These are phyloP conservation scores for Kazachstania viticola DNA, from an alignment of 805 yeast species.

Conservation along the genomic window DNA sequence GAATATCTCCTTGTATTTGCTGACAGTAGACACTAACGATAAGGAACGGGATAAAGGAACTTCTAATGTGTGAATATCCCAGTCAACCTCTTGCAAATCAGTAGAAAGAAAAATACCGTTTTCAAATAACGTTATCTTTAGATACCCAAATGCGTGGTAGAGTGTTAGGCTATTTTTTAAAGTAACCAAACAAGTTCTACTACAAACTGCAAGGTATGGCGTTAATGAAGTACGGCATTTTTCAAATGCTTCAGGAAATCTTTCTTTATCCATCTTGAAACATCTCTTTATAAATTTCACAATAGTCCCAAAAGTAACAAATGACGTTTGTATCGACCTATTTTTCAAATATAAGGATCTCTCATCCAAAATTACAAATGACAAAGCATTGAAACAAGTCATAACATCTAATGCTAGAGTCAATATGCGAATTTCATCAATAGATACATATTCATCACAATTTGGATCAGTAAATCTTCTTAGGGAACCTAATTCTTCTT, in stretches of 20 bases:
- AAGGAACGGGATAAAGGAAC: slow-evolving; percentile 4
- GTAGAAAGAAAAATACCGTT: slow-evolving; percentile 3
- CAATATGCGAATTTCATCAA: background rate
- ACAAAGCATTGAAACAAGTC: background rate
- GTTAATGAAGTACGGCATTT: slow-evolving; percentile 5
- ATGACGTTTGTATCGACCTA: slow-evolving; percentile 1
- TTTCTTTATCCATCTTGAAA: slow-evolving; percentile 10
- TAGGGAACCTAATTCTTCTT: slow-evolving; percentile 9
- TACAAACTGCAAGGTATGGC: slow-evolving; percentile 9
- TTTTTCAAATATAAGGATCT: slow-evolving; percentile 3
- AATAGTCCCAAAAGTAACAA: slow-evolving; percentile 3
- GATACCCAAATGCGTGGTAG: slow-evolving; percentile 6
- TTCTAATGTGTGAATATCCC: slow-evolving; percentile 8
- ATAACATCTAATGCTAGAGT: background rate
- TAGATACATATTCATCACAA: background rate
- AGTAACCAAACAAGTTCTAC: background rate
- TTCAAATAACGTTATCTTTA: slow-evolving; percentile 6
- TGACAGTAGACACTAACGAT: slow-evolving; percentile 5
- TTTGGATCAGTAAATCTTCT: slow-evolving; percentile 5
- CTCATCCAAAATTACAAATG: slow-evolving; percentile 3
- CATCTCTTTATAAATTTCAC: slow-evolving; percentile 1
- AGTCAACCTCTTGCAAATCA: slow-evolving; percentile 4
- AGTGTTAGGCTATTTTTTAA: background rate
- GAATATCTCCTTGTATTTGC: slow-evolving; percentile 7
- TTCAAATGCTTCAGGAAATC: slow-evolving; percentile 5